These are phyloP conservation scores for Huntiella moniliformis DNA, from an alignment of 2,329 filamentous ascomycete species.

Conservation along the genomic window DNA sequence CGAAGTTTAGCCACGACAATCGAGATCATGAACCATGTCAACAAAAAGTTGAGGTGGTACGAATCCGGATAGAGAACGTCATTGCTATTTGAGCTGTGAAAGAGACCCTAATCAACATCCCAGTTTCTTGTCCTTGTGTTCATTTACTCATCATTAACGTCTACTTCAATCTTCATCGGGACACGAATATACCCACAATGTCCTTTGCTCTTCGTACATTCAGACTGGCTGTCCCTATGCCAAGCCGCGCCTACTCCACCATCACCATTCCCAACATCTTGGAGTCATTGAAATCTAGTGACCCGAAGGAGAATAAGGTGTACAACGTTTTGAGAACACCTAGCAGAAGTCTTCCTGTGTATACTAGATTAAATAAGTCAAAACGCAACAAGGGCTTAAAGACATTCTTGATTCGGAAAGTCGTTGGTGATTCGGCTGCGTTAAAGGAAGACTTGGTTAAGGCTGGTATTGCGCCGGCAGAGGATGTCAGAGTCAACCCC, in stretches of 20 bases:
- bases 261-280: conserved; percentile 9
- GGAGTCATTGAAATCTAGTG: neutral
- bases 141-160: no score
- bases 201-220: neutral
- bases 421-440: conserved; percentile 50
- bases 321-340: neutral
- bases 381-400: conserved; percentile 18
- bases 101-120: no score
- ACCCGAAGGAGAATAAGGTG: neutral
- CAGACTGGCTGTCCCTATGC: conserved; percentile 3
- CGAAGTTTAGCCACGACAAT: no score
- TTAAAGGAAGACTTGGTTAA: conserved; percentile 45
- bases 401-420: conserved; percentile 57
- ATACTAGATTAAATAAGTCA: neutral
- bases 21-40: no score
- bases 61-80: no score
- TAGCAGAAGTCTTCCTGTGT: neutral
- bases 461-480: conserved; percentile 36
- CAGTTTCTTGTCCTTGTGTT: no score
- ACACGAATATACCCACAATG: neutral
- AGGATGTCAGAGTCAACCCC: conserved; percentile 34
- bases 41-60: no score
- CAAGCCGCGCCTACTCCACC: conserved; percentile 11
- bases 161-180: no score
- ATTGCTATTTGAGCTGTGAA: no score